Percentiles rank a stretch among this genome's conserved stretches.
Evolutionary conservation across 2,329 filamentous ascomycete species (phyloP).

Genomic region (Magnaporthiopsis rhizophila): DNA sequence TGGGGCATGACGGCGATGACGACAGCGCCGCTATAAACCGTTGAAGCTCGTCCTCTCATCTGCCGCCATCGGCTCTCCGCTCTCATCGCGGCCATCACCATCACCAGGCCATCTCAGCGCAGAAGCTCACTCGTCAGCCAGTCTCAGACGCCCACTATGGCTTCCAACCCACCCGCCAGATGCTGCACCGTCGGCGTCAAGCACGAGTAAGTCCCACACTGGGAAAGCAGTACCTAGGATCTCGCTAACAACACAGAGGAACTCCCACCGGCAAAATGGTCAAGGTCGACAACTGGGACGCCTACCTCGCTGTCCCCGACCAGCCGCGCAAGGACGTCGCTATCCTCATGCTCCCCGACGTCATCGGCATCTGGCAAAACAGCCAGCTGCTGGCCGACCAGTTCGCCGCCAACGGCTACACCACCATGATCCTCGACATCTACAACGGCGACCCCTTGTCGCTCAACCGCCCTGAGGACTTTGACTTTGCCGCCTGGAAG

Average conservation of each 20-base stretch:
- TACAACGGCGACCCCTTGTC: slow-evolving; percentile 58
- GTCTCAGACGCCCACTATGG: slow-evolving; percentile 28
- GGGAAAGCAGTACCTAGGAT: background rate
- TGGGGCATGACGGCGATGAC: too few relatives aligned
- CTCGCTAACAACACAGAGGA: slow-evolving; percentile 28
- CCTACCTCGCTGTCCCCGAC: slow-evolving; percentile 42
- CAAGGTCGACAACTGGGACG: slow-evolving; percentile 37
- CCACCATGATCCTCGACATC: slow-evolving; percentile 60
- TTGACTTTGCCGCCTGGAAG: slow-evolving; percentile 36
- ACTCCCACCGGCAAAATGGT: slow-evolving; percentile 35
- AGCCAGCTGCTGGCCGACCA: slow-evolving; percentile 63
- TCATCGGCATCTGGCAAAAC: slow-evolving; percentile 50
- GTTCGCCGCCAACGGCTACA: slow-evolving; percentile 65
- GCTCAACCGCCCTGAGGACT: slow-evolving; percentile 37
- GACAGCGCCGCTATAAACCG: too few relatives aligned
- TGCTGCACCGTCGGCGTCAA: slow-evolving; percentile 47
- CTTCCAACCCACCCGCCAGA: slow-evolving; percentile 41
- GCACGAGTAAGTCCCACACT: slow-evolving; percentile 38
- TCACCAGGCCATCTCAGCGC: too few relatives aligned
- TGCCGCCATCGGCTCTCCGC: too few relatives aligned
- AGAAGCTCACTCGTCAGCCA: too few relatives aligned
- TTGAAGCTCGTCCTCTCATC: too few relatives aligned
- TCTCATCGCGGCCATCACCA: too few relatives aligned
- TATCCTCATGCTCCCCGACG: slow-evolving; percentile 39
- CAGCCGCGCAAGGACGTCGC: slow-evolving; percentile 31